Evolutionary conservation across 1,284 basidiomycete genomes (phyloP).

Genomic region (Sanghuangporus baumii): DNA sequence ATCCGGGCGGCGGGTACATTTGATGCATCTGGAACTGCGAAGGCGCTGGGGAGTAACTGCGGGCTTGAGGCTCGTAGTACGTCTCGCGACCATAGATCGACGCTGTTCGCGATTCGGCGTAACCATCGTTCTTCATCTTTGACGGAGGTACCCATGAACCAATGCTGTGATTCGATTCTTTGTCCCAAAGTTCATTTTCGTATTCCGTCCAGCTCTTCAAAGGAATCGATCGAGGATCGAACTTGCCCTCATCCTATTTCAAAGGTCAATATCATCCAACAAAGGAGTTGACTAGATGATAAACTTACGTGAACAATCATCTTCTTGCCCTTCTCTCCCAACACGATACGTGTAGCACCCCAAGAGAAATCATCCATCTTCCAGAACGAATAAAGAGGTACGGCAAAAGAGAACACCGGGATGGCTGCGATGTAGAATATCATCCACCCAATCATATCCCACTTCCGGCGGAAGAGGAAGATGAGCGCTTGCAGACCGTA

Average conservation of each 20-base stretch:
- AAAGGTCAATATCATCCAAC: background rate
- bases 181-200: slow-evolving; percentile 96
- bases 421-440: slow-evolving; percentile 92
- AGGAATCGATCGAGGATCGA: slow-evolving; percentile 88
- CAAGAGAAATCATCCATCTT: slow-evolving; percentile 99
- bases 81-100: slow-evolving; percentile 82
- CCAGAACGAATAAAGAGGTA: slow-evolving; percentile 98
- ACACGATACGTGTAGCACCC: slow-evolving; percentile 91
- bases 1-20: slow-evolving; percentile 56
- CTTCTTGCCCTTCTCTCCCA: slow-evolving; percentile 94
- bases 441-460: slow-evolving; percentile 99
- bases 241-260: slow-evolving; percentile 89
- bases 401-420: slow-evolving; percentile 86
- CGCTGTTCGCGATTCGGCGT: slow-evolving; percentile 65
- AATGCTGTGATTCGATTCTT: slow-evolving; percentile 88
- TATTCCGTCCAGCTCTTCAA: slow-evolving; percentile 97
- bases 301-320: slow-evolving; percentile 82
- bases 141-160: slow-evolving; percentile 77
- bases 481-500: slow-evolving; percentile 89
- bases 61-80: slow-evolving; percentile 55
- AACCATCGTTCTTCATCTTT: slow-evolving; percentile 63
- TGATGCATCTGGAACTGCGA: slow-evolving; percentile 43
- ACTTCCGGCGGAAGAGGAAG: slow-evolving; percentile 83
- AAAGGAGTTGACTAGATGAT: background rate
- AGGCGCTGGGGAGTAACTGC: slow-evolving; percentile 62